Base-by-base conservation (phyloP, 768 basidiomycete species). In the Tricholoma flavovirens region DNA sequence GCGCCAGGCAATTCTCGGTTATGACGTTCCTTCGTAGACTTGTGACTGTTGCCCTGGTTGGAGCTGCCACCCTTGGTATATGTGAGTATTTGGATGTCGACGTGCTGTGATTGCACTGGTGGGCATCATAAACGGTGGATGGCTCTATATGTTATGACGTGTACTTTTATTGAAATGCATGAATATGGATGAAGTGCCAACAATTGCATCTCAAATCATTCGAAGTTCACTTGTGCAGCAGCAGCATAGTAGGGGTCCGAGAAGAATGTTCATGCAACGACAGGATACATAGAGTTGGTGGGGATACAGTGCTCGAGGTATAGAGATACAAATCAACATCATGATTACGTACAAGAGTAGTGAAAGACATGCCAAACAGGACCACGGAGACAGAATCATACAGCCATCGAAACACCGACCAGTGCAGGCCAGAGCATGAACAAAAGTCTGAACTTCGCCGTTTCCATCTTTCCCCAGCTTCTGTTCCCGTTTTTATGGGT, bases 371-470 rank as follows among this genome's bases (percentile, higher is more conserved):
- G 21, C 10, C 12, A 24, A 14, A 10, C 10, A 5, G 9, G 43
- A 12, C 38, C 38, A 12, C n/a, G n/a, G n/a, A n/a, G n/a, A n/a
- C 22, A 45, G 15, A 17, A 6, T 52, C 19, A 52, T 14, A 52
- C 10, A 24, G 81, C 80, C 77, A 85, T 76, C 33, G 78, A 75
- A 45, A 83, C 67, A 2, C 83, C 84, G 53, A 84, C 71, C 51
- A 84, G 63, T 6, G 79, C 74, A 32, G 83, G 81, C 79, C 82
- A 83, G 21, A 80, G 66, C 57, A 83, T 71, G 54, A 80, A 81
- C 57, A 80, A 71, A 48, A 82, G 57, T 9, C 75, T 66, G 63
- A 81, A 80, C 60, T 74, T 77, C 57, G 74, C 62, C 60, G 66
- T 68, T 51, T 73, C 75, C 17, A 70, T 56, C 51, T 73, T 66